Evolutionary conservation across 176 grass and related monocot genomes (phyloP).

Genomic region (Rhynchospora pubera): DNA sequence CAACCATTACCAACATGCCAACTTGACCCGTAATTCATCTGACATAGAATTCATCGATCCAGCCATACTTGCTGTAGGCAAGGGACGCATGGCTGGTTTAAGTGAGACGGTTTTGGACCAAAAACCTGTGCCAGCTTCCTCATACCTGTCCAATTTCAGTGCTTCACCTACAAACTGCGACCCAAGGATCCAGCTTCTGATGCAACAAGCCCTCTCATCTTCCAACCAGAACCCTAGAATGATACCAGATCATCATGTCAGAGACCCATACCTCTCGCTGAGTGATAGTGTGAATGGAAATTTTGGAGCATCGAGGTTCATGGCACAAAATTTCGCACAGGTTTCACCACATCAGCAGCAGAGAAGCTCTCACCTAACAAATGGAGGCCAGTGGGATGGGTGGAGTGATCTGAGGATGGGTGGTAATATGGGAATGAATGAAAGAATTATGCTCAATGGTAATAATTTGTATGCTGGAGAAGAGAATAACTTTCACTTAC

Average conservation of each 20-base stretch:
- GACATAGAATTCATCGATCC: constrained; percentile 88
- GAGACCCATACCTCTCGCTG: constrained; percentile 20
- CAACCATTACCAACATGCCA: constrained; percentile 46
- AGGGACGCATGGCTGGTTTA: constrained; percentile 61
- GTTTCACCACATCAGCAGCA: constrained; percentile 44
- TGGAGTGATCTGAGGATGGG: constrained; percentile 61
- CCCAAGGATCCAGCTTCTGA: constrained; percentile 56
- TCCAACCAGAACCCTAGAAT: constrained; percentile 45
- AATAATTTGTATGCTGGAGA: constrained; percentile 46
- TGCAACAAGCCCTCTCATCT: constrained; percentile 58
- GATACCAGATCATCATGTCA: constrained; percentile 40
- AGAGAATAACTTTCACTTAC: constrained; percentile 47
- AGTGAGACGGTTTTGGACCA: constrained; percentile 47
- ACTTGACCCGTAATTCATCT: constrained; percentile 40
- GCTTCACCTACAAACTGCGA: constrained; percentile 34
- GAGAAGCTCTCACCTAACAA: constrained; percentile 47
- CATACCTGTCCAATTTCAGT: constrained; percentile 41
- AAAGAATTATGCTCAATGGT: constrained; percentile 36
- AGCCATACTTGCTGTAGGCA: constrained; percentile 87
- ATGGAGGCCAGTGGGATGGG: constrained; percentile 50
- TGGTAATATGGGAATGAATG: constrained; percentile 36
- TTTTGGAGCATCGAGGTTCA: constrained; percentile 50
- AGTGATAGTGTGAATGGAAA: constrained; percentile 43
- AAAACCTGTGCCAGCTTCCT: constrained; percentile 34
- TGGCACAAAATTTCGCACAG: constrained; percentile 43